Evolutionary conservation across 306 rosid genomes (phyloP).

Genomic region (Inga oerstediana): DNA sequence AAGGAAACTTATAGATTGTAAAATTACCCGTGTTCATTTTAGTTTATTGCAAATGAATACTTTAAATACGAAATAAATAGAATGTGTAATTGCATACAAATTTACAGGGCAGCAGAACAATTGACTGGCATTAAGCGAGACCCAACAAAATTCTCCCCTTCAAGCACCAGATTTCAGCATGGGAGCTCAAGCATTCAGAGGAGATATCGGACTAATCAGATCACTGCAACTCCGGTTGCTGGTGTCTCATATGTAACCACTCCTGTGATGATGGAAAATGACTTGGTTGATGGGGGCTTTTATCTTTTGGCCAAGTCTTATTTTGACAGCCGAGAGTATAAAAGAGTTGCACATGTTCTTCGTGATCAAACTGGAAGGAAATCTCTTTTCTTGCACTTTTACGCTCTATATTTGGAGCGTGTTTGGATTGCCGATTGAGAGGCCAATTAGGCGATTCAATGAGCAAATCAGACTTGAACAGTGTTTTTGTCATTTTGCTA

Average conservation of each 20-base stretch:
- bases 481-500: too few relatives aligned
- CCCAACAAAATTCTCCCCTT: slow-evolving; percentile 90
- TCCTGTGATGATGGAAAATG: slow-evolving; percentile 96
- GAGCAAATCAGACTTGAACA: too few relatives aligned
- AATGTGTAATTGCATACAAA: background rate
- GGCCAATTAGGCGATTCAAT: too few relatives aligned
- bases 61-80: background rate
- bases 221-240: slow-evolving; percentile 58
- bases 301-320: slow-evolving; percentile 90
- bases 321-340: slow-evolving; percentile 89
- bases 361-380: slow-evolving; percentile 80
- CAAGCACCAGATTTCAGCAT: slow-evolving; percentile 90
- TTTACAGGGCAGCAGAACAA: slow-evolving; percentile 90
- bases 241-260: slow-evolving; percentile 85
- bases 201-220: slow-evolving; percentile 68
- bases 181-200: slow-evolving; percentile 96
- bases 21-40: background rate
- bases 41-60: slow-evolving; percentile 3
- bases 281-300: slow-evolving; percentile 70
- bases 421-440: too few relatives aligned
- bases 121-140: slow-evolving; percentile 87
- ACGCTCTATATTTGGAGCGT: slow-evolving; percentile 72
- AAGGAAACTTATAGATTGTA: background rate
- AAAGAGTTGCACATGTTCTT: slow-evolving; percentile 86
- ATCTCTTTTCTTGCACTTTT: slow-evolving; percentile 77